phyloP scores from a whole-genome alignment of 78 protist genomes.

The Dictyostelium discoideum region DNA sequence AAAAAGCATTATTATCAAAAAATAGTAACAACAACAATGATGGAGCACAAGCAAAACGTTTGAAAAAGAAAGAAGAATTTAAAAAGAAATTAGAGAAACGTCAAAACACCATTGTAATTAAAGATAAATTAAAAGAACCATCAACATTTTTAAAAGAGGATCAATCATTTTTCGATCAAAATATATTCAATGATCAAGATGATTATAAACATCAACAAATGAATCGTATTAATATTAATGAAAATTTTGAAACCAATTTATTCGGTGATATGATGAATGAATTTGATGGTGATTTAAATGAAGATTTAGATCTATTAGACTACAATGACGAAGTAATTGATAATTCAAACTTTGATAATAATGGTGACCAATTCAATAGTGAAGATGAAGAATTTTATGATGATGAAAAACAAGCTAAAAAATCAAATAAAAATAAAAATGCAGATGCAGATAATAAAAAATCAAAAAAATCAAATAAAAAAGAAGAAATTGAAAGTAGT shows the following conservation, averaged over 20 bases:
- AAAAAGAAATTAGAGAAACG: neutral
- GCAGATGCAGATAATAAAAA: neutral
- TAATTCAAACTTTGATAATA: neutral
- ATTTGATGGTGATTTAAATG: slow-evolving; percentile 1
- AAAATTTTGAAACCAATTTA: neutral
- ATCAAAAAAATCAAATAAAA: neutral
- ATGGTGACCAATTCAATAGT: neutral
- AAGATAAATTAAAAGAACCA: slow-evolving; percentile 13
- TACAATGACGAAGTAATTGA: slow-evolving; percentile 36
- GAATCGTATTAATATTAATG: neutral
- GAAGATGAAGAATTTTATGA: slow-evolving; percentile 42
- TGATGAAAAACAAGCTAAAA: neutral
- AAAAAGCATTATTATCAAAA: neutral
- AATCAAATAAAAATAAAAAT: neutral
- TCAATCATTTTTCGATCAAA: slow-evolving; percentile 33
- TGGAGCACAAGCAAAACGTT: neutral
- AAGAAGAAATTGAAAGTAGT: neutral
- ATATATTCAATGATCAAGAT: neutral
- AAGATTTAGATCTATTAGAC: slow-evolving; percentile 37
- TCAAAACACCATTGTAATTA: neutral
- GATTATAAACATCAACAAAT: neutral
- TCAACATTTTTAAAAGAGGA: neutral
- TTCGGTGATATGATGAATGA: slow-evolving; percentile 5
- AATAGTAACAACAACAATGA: neutral
- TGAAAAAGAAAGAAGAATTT: slow-evolving; percentile 4